Percentiles rank a stretch among this genome's conserved stretches.
phyloP scores from a whole-genome alignment of 83 land plant genomes.

The Larix sibirica region DNA sequence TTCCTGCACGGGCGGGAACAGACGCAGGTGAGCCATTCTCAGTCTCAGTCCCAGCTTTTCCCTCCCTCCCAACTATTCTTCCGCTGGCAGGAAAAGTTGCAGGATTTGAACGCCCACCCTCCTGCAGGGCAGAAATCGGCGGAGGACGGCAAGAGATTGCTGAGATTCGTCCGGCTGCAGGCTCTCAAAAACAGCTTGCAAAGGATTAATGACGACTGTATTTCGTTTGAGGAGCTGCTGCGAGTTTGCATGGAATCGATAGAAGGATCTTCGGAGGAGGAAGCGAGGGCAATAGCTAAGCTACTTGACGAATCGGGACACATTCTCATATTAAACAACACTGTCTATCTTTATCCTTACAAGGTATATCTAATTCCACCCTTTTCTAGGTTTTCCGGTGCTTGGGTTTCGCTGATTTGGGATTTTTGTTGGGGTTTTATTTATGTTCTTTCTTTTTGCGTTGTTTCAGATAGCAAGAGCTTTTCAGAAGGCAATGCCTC shows the following conservation, averaged over 20 bases:
- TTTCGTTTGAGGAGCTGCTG: constrained; percentile 36
- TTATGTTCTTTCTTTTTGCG: too few relatives aligned
- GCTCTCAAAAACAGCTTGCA: constrained; percentile 27
- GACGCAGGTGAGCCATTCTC: neutral
- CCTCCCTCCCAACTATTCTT: neutral
- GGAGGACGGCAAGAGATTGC: constrained; percentile 40
- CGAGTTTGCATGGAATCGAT: constrained; percentile 30
- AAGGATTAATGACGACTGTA: constrained; percentile 12
- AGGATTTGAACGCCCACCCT: neutral
- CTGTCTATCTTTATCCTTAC: constrained; percentile 56
- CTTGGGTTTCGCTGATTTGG: neutral
- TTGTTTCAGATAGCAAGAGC: constrained; percentile 8
- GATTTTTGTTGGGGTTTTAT: neutral
- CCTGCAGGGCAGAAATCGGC: constrained; percentile 12
- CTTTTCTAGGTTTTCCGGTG: too few relatives aligned
- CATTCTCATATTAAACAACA: constrained; percentile 48
- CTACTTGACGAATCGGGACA: constrained; percentile 56
- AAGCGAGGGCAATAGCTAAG: constrained; percentile 33
- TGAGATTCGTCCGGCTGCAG: constrained; percentile 37
- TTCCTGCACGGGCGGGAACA: neutral
- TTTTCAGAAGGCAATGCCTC: constrained; percentile 5
- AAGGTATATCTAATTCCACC: constrained; percentile 31
- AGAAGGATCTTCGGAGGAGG: constrained; percentile 12
- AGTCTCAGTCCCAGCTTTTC: neutral
- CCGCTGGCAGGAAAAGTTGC: neutral